Base-by-base conservation (phyloP, 2,329 filamentous ascomycete genomes). In the Piedraia hortae region DNA sequence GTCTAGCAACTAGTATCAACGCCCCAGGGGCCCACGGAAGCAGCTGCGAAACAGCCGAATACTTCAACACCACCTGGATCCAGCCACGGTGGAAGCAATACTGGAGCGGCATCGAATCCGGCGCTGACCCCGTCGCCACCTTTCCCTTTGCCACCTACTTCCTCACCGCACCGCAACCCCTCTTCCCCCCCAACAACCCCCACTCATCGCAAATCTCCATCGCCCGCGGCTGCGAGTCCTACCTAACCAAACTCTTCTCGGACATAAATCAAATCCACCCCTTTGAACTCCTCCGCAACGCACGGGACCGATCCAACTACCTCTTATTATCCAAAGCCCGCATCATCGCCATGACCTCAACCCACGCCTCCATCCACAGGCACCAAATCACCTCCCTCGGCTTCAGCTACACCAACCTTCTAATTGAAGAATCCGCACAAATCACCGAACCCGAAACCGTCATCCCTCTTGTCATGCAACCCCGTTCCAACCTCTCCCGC, bases 381-480 rank as follows among this genome's bases (percentile, higher is more conserved):
- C 66, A 75, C 30, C 82, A 93, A 37, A 93, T 97, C 35, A 71
- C 77, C 1, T 59, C 62, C 9, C 58, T 93, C n/a, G 80, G 80
- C 9, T 97, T 97, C 47, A 75, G 77, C 34, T 97, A 97, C 37
- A 80, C 93, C 51, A 97, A 90, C 31, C 72, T 97, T 7, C 59
- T 97, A 23, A 91, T 97, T 73, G 85, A 97, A 50, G 85, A 97
- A 54, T 82, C 85, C 4, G 85, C 85, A 7, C 85, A 97, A 41
- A 82, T 97, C 39, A 97, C 82, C 0, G 85, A 97, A 44, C 73
- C 91, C 20, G 85, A 97, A 42, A 89, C 77, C 31, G 93, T 97
- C 47, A 77, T 97, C 31, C 85, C 85, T 1, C 55, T 90, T 23
- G 73, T 80, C n/a, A 58, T 97, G 46, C 88, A 97, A 41, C 75